A percentile compares a stretch with the other conserved stretches of the same genome.
These are phyloP conservation scores for Narthecium ossifragum DNA, from an alignment of 106 monocot species.

Conservation along the genomic window DNA sequence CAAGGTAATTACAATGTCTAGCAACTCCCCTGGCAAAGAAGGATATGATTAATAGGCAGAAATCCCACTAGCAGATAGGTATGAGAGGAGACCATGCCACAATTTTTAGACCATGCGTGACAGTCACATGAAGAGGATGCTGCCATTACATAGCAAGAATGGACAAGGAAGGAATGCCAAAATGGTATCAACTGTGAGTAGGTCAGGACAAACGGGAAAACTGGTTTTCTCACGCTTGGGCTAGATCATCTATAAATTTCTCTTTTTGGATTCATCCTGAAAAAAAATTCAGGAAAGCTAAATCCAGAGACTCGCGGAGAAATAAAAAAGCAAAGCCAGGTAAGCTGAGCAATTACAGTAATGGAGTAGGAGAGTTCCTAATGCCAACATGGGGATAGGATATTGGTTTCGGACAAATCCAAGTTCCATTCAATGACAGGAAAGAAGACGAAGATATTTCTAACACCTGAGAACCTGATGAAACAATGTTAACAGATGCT, in stretches of 20 bases:
- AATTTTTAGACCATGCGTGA: too few relatives aligned
- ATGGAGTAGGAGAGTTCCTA: background rate
- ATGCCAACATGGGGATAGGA: background rate
- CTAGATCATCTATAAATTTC: too few relatives aligned
- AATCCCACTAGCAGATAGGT: too few relatives aligned
- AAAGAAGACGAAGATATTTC: background rate
- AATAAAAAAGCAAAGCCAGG: background rate
- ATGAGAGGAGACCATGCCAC: too few relatives aligned
- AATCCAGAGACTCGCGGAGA: background rate
- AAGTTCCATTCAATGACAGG: background rate
- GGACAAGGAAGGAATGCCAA: background rate
- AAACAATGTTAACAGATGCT: background rate
- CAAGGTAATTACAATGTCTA: slow-evolving; percentile 97
- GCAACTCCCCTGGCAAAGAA: slow-evolving; percentile 65
- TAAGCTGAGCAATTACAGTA: background rate
- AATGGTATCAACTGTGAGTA: background rate
- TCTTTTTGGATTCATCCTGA: too few relatives aligned
- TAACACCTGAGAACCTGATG: background rate
- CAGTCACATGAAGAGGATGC: too few relatives aligned
- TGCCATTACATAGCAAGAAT: background rate
- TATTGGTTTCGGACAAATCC: background rate
- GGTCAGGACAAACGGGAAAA: background rate
- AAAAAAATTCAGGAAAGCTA: background rate
- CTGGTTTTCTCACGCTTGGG: too few relatives aligned
- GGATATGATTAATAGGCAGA: background rate